Percentiles rank a stretch among this genome's conserved stretches.
Evolutionary conservation across 2,329 filamentous ascomycete genomes (phyloP).

Genomic region (Cephalotrichum gorgonifer): DNA sequence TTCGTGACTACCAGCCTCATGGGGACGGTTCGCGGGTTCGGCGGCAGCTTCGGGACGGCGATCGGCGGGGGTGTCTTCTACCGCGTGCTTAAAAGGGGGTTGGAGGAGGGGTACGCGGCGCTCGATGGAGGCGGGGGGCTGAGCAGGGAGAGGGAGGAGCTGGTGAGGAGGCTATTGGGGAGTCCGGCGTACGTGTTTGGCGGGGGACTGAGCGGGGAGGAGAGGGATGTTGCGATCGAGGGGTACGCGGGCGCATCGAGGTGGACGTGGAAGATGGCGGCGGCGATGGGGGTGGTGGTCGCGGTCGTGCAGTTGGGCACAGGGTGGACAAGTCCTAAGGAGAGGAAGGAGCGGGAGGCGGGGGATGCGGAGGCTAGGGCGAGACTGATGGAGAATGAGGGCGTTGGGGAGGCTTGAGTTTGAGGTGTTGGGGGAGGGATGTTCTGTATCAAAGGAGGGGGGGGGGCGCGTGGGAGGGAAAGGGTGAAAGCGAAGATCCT

Average conservation of each 20-base stretch:
- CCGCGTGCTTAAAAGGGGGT: conserved; percentile 42
- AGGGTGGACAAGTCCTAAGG: conserved; percentile 39
- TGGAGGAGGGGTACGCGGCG: conserved; percentile 45
- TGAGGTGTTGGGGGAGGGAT: no score
- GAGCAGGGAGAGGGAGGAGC: conserved; percentile 19
- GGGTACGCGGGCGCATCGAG: conserved; percentile 35
- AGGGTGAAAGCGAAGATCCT: no score
- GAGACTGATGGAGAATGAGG: conserved; percentile 17
- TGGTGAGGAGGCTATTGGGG: conserved; percentile 38
- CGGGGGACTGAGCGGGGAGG: conserved; percentile 26
- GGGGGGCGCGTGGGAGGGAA: no score
- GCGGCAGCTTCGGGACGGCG: conserved; percentile 69
- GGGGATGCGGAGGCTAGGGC: conserved; percentile 18
- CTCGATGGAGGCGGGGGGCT: conserved; percentile 28
- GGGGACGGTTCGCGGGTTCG: conserved; percentile 72
- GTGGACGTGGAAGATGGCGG: conserved; percentile 36
- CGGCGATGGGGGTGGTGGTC: conserved; percentile 30
- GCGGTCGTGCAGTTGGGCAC: conserved; percentile 37
- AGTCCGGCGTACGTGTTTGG: conserved; percentile 39
- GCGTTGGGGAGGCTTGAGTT: conserved; percentile 19
- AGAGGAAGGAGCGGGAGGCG: conserved; percentile 40
- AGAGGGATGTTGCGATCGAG: conserved; percentile 32
- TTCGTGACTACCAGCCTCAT: conserved; percentile 68
- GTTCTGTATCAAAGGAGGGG: no score
- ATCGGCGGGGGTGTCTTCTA: conserved; percentile 70